Percentiles rank a stretch among this genome's conserved stretches.
Evolutionary conservation across 139 green algal genomes (phyloP).

Genomic region (Micromonas pusilla): DNA sequence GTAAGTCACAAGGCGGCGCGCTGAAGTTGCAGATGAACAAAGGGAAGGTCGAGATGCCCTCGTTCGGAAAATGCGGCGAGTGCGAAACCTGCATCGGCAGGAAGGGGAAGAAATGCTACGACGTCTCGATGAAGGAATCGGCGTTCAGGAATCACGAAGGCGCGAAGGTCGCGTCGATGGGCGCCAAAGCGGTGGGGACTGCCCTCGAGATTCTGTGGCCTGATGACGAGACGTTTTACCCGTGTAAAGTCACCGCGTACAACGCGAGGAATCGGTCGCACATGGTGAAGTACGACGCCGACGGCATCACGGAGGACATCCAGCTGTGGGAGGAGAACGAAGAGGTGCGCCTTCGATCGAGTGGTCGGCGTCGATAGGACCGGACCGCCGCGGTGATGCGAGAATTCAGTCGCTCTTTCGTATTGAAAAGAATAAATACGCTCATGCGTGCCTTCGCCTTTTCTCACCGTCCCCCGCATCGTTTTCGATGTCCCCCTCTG

Average conservation of each 20-base stretch:
- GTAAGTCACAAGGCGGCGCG: background rate
- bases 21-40: background rate
- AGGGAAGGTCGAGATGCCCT: background rate
- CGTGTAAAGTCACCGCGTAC: background rate
- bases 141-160: background rate
- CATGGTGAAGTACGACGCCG: background rate
- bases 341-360: too few species aligned
- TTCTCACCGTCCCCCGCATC: too few species aligned
- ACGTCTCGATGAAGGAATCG: background rate
- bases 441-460: too few species aligned
- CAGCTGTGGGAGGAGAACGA: background rate
- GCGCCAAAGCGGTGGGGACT: background rate
- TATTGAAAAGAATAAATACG: too few species aligned
- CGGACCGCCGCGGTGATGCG: too few species aligned
- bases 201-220: slow-evolving; percentile 9
- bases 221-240: background rate
- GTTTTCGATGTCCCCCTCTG: too few species aligned
- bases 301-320: background rate
- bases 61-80: background rate
- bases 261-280: background rate
- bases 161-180: background rate
- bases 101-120: background rate
- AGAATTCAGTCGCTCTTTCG: too few species aligned
- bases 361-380: too few species aligned
- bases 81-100: background rate